Conservation (phyloP, 106 monocot species). For the Dactylorhiza incarnata region DNA sequence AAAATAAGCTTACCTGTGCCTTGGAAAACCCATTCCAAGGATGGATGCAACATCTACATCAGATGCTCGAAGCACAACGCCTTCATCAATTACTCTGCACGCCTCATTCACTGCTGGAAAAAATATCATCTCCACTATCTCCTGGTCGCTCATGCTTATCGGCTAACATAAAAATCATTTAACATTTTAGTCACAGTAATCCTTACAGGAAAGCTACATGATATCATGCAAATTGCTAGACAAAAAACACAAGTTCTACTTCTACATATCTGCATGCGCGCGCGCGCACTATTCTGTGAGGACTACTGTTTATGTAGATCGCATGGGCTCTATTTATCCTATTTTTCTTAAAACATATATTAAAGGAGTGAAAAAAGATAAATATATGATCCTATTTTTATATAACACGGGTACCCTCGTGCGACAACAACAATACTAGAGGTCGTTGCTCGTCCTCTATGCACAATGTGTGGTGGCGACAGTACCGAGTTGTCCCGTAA, state of each 20-base stretch:
- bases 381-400: too few relatives aligned
- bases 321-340: too few relatives aligned
- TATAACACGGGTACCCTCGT: too few relatives aligned
- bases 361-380: too few relatives aligned
- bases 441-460: too few relatives aligned
- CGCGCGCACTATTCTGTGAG: too few relatives aligned
- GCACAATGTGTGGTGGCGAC: too few relatives aligned
- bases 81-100: slow-evolving; percentile 10
- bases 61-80: slow-evolving; percentile 5
- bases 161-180: not conserved
- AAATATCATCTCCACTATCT: slow-evolving; percentile 8
- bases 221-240: not conserved
- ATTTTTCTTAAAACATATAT: too few relatives aligned
- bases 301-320: too few relatives aligned
- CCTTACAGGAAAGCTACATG: not conserved
- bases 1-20: slow-evolving; percentile 1
- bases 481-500: too few relatives aligned
- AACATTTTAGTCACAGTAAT: not conserved
- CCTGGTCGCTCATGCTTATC: not conserved
- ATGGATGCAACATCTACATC: slow-evolving; percentile 6
- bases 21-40: slow-evolving; percentile 8
- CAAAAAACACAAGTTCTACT: not conserved
- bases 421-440: too few relatives aligned
- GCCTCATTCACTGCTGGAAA: slow-evolving; percentile 6
- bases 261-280: not conserved